These are phyloP conservation scores for Quercus variabilis DNA, from an alignment of 306 rosid genomes.

Conservation along the genomic window DNA sequence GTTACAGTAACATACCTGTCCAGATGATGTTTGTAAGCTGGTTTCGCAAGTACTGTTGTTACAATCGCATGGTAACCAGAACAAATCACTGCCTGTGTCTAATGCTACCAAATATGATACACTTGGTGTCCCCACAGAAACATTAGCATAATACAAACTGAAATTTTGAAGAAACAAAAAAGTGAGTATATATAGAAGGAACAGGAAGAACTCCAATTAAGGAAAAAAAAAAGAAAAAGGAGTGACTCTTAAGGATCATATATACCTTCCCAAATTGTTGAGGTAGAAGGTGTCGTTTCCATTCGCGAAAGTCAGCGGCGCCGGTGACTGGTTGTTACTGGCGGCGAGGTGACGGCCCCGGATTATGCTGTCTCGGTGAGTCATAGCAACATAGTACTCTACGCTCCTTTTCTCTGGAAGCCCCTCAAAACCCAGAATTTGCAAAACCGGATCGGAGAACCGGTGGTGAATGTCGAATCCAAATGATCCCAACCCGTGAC, in stretches of 20 bases:
- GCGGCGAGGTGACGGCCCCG: slow-evolving; percentile 57
- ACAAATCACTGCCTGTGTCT: slow-evolving; percentile 90
- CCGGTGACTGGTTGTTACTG: not conserved
- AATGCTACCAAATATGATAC: slow-evolving; percentile 34
- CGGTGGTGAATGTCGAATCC: slow-evolving; percentile 70
- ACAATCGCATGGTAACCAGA: slow-evolving; percentile 96
- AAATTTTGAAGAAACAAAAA: no score
- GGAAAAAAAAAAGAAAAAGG: no score
- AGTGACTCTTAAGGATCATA: no score
- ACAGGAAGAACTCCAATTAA: no score
- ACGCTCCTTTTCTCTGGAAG: slow-evolving; percentile 60
- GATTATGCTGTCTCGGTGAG: slow-evolving; percentile 51
- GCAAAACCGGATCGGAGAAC: slow-evolving; percentile 67
- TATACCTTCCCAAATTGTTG: no score
- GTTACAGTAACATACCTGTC: slow-evolving; percentile 29
- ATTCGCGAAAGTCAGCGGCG: slow-evolving; percentile 42
- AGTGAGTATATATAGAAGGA: no score
- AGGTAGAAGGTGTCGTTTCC: not conserved
- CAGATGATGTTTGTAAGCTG: slow-evolving; percentile 8
- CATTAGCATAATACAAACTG: no score
- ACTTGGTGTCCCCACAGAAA: no score
- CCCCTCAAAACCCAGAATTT: slow-evolving; percentile 37
- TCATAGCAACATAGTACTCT: slow-evolving; percentile 64
- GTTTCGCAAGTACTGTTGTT: slow-evolving; percentile 32
- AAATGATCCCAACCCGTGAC: slow-evolving; percentile 38